phyloP scores from a whole-genome alignment of 106 monocot genomes.

The Phalaenopsis aphrodite region DNA sequence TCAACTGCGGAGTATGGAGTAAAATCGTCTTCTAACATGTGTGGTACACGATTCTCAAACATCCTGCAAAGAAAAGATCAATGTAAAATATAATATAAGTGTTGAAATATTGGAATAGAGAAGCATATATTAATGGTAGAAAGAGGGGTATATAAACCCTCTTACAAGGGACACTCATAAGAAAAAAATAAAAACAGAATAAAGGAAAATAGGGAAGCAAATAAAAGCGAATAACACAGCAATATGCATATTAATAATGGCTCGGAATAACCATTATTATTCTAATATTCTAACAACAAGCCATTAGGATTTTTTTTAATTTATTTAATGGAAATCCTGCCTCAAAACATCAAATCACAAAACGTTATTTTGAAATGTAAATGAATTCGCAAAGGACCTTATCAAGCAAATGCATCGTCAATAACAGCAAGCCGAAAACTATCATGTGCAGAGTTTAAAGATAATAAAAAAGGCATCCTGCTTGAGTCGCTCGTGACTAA shows the following conservation, averaged over 20 bases:
- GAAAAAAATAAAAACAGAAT: too few species aligned
- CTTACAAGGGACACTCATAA: too few species aligned
- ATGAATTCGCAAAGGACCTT: neutral
- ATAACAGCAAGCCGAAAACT: neutral
- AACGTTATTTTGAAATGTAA: neutral
- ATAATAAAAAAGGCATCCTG: neutral
- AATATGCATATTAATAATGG: too few species aligned
- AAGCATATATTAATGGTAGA: too few species aligned
- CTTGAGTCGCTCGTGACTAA: neutral
- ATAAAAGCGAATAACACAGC: too few species aligned
- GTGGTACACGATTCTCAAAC: constrained; percentile 97
- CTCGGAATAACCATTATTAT: too few species aligned
- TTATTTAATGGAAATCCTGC: neutral
- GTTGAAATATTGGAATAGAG: too few species aligned
- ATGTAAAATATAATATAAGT: neutral
- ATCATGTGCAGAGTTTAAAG: neutral
- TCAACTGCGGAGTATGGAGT: constrained; percentile 88
- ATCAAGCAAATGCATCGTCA: neutral
- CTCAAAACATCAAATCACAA: neutral
- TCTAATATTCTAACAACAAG: neutral
- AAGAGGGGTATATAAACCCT: too few species aligned
- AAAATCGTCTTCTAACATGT: constrained; percentile 92
- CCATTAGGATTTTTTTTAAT: neutral
- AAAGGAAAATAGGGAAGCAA: too few species aligned
- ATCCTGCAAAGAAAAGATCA: constrained; percentile 54